Evolutionary conservation across 768 basidiomycete genomes (phyloP), one percentile per base, ranked within the genome.

Genomic region (Russula compacta): DNA sequence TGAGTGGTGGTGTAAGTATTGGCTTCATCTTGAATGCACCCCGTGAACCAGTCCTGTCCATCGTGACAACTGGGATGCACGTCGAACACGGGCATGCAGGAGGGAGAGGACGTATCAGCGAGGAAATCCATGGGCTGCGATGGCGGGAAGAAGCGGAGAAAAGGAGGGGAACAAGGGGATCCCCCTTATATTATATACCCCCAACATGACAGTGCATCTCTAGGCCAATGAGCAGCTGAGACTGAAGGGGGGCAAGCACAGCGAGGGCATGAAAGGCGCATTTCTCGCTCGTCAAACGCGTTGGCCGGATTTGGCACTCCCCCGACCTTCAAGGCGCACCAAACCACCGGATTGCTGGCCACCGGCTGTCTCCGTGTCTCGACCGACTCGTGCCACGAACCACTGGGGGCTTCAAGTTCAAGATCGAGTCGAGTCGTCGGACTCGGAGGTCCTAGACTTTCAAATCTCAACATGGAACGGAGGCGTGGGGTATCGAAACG

Each of bases 401-500:
- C 39, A 42, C 10, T 15, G 14, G 4, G 24, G 24, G 24, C 24
- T 29, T 29, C 24, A 29, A 29, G 24, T 29, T 29, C 24, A 29
- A 29, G 24, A 29, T 29, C 24, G 24, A 29, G 24, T 29, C 24
- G 24, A 29, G 24, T 29, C 24, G 24, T 29, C 24, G 24, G 24
- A 29, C 24, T 29, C 24, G 24, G 24, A 29, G 24, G 24, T 29
- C 24, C 24, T 29, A 29, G 24, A 29, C 24, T 29, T n/a, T 46
- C 33, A 44, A 51, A 46, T 24, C 6, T 46, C 43, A 29, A 6
- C 46, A 88, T 88, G 86, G 83, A 88, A 67, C 80, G 84, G 74
- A 79, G 86, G 69, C 81, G 88, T 69, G 80, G 77, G 66, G 71
- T 78, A 47, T 73, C 81, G 54, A 75, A 78, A 42, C 82, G 86